A percentile compares a stretch with the other conserved stretches of the same genome.
Evolutionary conservation across 148 eudicot species (phyloP).

Genomic region (Talinum fruticosum): DNA sequence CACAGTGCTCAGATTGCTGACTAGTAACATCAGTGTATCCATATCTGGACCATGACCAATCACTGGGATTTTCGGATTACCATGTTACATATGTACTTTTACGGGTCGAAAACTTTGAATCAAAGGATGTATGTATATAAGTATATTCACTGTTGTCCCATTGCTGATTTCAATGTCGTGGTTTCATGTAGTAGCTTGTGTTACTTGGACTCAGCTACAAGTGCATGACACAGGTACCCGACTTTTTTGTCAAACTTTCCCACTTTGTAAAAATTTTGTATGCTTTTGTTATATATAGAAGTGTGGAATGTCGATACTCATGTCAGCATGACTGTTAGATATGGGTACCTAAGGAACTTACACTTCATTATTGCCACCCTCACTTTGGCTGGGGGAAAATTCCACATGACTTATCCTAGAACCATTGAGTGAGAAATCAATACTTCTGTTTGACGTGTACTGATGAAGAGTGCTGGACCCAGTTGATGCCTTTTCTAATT

Average conservation of each 20-base stretch:
- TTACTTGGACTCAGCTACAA: neutral
- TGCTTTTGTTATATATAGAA: neutral
- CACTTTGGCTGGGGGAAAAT: constrained; percentile 13
- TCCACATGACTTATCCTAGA: constrained; percentile 24
- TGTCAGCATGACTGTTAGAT: neutral
- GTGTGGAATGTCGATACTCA: neutral
- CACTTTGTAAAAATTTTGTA: neutral
- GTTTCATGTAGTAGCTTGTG: neutral
- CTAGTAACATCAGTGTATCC: neutral
- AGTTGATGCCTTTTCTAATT: constrained; percentile 34
- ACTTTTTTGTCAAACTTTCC: too few species aligned
- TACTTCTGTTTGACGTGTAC: constrained; percentile 20
- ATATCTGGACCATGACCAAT: neutral
- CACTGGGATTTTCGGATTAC: neutral
- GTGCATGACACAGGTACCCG: neutral
- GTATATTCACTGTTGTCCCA: neutral
- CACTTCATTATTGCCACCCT: constrained; percentile 12
- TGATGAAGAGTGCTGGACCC: constrained; percentile 10
- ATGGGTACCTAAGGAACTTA: constrained; percentile 1
- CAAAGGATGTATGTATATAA: neutral
- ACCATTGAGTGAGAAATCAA: constrained; percentile 16
- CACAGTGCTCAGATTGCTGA: neutral
- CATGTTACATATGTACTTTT: too few species aligned
- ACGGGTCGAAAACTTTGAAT: neutral
- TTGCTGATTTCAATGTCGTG: too few species aligned